These are phyloP conservation scores for Trichoderma orchidacearum DNA, from an alignment of 495 filamentous ascomycete genomes.

Conservation along the genomic window DNA sequence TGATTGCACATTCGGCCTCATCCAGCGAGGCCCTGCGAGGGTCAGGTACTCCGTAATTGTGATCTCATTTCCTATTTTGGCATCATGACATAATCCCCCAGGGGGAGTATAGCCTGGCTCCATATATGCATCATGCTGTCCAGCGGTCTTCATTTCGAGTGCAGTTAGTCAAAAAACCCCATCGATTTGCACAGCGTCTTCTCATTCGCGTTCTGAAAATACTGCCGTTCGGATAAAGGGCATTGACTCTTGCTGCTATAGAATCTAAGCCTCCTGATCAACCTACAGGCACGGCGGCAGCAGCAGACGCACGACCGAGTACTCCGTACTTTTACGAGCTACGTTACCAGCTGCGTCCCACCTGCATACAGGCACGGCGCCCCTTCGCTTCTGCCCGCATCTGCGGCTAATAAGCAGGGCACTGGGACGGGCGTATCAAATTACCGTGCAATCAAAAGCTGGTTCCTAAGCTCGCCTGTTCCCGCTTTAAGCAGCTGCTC, in stretches of 20 bases:
- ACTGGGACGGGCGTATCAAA: constrained; percentile 1
- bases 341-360: background rate
- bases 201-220: too few relatives aligned
- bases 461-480: background rate
- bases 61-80: background rate
- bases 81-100: background rate
- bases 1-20: background rate
- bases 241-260: too few relatives aligned
- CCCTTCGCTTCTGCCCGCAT: constrained; percentile 1
- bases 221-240: too few relatives aligned
- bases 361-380: background rate
- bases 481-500: background rate
- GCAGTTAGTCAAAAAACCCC: too few relatives aligned
- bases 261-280: background rate
- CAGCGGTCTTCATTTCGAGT: background rate
- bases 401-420: background rate
- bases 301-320: background rate
- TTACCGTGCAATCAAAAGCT: background rate
- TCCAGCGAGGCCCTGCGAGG: background rate
- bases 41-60: background rate
- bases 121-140: too few relatives aligned
- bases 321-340: background rate
- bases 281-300: background rate
- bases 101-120: background rate
- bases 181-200: too few relatives aligned